These are phyloP conservation scores for Blumeria graminis DNA, from an alignment of 2,329 filamentous ascomycete species.

Conservation along the genomic window DNA sequence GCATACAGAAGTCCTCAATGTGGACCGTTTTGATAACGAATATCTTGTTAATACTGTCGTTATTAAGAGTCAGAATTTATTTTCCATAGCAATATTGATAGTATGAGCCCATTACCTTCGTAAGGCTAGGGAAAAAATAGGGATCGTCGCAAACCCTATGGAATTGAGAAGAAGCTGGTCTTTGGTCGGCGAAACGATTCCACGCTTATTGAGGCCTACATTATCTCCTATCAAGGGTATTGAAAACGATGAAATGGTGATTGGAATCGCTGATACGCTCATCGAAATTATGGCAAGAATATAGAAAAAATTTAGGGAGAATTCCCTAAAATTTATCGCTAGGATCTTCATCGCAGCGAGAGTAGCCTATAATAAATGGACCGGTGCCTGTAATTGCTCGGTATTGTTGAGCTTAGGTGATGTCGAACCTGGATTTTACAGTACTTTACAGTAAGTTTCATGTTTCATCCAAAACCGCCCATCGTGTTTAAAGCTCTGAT, in stretches of 20 bases:
- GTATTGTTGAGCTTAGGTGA: too few relatives aligned
- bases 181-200: conserved; percentile 5
- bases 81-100: background rate
- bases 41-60: conserved; percentile 5
- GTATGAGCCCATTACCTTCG: conserved; percentile 5
- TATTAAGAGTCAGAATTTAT: background rate
- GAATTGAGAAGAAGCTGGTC: conserved; percentile 7
- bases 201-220: background rate
- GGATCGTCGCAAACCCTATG: conserved; percentile 7
- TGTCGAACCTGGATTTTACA: too few relatives aligned
- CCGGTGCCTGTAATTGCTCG: too few relatives aligned
- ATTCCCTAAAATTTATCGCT: too few relatives aligned
- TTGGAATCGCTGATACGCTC: background rate
- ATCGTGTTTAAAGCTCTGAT: too few relatives aligned
- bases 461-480: too few relatives aligned
- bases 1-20: conserved; percentile 18
- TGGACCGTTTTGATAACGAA: conserved; percentile 6
- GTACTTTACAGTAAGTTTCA: too few relatives aligned
- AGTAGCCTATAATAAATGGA: too few relatives aligned
- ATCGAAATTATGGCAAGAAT: background rate
- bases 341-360: too few relatives aligned
- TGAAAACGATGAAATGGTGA: background rate
- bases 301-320: too few relatives aligned
- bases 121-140: conserved; percentile 5
- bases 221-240: background rate